A percentile compares a stretch with the other conserved stretches of the same genome.
These are phyloP conservation scores for Volvox africanus DNA, from an alignment of 139 green algal species.

Conservation along the genomic window DNA sequence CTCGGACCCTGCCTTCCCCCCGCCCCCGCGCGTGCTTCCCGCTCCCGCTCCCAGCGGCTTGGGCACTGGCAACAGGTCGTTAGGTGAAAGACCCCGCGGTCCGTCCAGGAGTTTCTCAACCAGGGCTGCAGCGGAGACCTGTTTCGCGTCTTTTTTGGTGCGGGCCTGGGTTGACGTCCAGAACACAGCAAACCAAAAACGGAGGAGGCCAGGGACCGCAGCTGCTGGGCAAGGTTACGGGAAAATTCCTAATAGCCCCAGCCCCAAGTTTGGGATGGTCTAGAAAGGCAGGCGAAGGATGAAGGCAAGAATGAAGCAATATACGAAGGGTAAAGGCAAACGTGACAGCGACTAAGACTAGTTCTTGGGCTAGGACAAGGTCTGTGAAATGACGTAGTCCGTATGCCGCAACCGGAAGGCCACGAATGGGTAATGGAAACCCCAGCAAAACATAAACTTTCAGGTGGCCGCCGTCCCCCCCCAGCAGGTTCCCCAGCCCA, in stretches of 20 bases:
- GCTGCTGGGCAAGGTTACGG: background rate
- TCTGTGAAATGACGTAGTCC: background rate
- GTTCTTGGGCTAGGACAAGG: background rate
- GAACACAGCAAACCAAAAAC: no score
- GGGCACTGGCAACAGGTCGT: constrained; percentile 63
- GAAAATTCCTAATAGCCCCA: background rate
- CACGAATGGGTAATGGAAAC: no score
- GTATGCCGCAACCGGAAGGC: no score
- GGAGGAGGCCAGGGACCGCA: background rate
- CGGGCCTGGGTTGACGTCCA: constrained; percentile 51
- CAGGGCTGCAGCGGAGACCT: constrained; percentile 68
- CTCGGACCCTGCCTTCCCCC: background rate
- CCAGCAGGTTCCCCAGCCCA: background rate
- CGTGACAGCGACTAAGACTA: background rate
- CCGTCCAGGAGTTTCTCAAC: constrained; percentile 68
- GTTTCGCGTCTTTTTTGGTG: constrained; percentile 76
- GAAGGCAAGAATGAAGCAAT: background rate
- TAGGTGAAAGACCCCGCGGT: constrained; percentile 31
- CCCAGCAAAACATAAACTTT: no score
- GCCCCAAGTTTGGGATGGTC: background rate
- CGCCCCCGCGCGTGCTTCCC: background rate
- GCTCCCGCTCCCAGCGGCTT: background rate
- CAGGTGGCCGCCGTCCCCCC: no score
- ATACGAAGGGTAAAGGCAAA: background rate
- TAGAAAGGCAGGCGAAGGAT: background rate